Conservation (phyloP, 1,139 yeast species). For the Geotrichum reessii region DNA sequence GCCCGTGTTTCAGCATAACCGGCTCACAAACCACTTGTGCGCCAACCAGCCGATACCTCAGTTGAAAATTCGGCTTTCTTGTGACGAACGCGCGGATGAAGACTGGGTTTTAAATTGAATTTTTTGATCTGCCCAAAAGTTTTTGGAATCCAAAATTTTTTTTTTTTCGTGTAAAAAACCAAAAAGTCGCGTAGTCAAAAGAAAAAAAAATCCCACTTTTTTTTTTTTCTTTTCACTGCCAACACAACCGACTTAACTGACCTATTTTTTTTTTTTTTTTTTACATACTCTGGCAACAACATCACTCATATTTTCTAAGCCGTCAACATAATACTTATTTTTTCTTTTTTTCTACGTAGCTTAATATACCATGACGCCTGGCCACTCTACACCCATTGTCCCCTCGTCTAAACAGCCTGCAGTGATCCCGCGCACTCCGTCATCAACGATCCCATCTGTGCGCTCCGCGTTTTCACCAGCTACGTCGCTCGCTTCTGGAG, state of each 20-base stretch:
- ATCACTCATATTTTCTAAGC: background rate
- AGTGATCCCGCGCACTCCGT: slow-evolving; percentile 31
- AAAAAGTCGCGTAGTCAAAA: background rate
- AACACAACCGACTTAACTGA: background rate
- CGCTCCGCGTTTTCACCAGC: slow-evolving; percentile 24
- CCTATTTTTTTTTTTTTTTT: background rate
- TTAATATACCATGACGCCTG: slow-evolving; percentile 19
- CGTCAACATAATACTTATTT: background rate
- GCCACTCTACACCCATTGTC: slow-evolving; percentile 31
- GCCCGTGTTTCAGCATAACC: background rate
- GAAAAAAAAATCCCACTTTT: background rate
- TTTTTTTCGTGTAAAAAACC: background rate
- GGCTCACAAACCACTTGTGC: background rate
- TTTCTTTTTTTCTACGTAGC: background rate
- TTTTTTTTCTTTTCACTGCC: background rate
- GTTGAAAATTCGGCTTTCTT: background rate
- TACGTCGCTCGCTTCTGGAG: slow-evolving; percentile 1
- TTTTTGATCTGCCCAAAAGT: background rate
- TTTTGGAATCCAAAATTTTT: no score
- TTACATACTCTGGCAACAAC: background rate
- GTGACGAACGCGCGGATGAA: background rate
- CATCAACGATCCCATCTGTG: slow-evolving; percentile 28
- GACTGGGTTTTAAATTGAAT: background rate
- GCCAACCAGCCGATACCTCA: background rate
- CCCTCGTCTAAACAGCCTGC: slow-evolving; percentile 32